Evolutionary conservation across 2,329 filamentous ascomycete genomes (phyloP), one percentile per base, ranked within the genome.

Genomic region (Neopestalotiopsis sp.): DNA sequence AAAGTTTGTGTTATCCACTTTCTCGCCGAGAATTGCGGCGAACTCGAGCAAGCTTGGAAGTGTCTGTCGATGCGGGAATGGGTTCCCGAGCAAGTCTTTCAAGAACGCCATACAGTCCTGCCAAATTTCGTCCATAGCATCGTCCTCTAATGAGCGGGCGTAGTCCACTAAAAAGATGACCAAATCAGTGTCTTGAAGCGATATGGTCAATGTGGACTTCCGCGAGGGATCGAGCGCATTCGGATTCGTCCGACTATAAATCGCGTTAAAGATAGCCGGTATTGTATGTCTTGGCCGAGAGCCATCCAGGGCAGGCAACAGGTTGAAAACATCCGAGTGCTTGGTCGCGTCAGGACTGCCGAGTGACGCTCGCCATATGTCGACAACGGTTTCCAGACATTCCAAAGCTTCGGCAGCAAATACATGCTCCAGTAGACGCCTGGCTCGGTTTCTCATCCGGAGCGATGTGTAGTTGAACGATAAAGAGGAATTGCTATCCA

Each of bases 111-210:
- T 94, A 78, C 95, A 99, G 78, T 99, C 95, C 56, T 91, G 87
- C 96, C 96, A 99, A 63, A 99, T 97, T 80, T 99, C 96, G 75
- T 99, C 96, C 88, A 98, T 95, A 17, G 96, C 93, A 82, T 99
- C 96, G 75, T 99, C 96, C 76, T 99, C 96, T 13, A 98, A 85
- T 0, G 95, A 96, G 38, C 89, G 89, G 0, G 94, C 92, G 79
- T 99, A 99, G 71, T 96, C 93, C 7, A 97, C 93, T 59, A 98
- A 81, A 78, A 99, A 99, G 9, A 92, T 89, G 9, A 95, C 93
- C 12, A 99, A 84, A 75, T 98, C 95, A 0, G 89, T 88, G 75
- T 98, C 94, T 67, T 90, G 90, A 10, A 99, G 83, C 62, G 93
- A 91, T 20, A 96, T 93, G 0, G 95, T 97, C 78, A 98, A 84